phyloP scores from a whole-genome alignment of 2,329 filamentous ascomycete genomes.

The Fonsecaea nubica region DNA sequence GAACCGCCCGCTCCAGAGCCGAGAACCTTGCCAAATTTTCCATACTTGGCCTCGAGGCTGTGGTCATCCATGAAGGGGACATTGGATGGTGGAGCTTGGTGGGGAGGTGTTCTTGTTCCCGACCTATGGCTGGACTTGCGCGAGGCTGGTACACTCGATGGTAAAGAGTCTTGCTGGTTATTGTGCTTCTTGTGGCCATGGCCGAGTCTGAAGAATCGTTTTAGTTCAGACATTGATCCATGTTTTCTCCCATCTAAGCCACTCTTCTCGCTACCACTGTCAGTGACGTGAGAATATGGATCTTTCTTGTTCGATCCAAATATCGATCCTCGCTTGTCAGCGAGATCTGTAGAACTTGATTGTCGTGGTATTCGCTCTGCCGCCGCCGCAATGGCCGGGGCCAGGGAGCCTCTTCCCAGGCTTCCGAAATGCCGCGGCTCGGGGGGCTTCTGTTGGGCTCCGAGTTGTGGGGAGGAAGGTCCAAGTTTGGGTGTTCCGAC shows the following conservation, averaged over 20 bases:
- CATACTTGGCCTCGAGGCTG: conserved; percentile 87
- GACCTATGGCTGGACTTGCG: conserved; percentile 64
- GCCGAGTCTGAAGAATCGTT: conserved; percentile 91
- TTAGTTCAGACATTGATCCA: conserved; percentile 91
- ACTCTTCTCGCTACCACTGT: conserved; percentile 45
- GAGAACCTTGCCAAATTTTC: conserved; percentile 91
- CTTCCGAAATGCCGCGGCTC: conserved; percentile 40
- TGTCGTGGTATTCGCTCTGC: conserved; percentile 53
- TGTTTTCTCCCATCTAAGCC: conserved; percentile 61
- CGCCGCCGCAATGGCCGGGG: conserved; percentile 40
- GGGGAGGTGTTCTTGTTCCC: conserved; percentile 58
- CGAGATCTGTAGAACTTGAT: conserved; percentile 51
- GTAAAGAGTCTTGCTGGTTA: conserved; percentile 63
- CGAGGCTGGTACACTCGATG: conserved; percentile 57
- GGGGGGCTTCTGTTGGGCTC: conserved; percentile 19
- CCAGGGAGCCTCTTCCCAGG: conserved; percentile 38
- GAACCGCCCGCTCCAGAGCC: conserved; percentile 94
- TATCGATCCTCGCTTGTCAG: conserved; percentile 60
- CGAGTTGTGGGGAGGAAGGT: conserved; percentile 57
- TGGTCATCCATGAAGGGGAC: conserved; percentile 95
- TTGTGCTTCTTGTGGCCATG: conserved; percentile 66
- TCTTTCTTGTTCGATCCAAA: conserved; percentile 61
- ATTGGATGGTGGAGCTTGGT: conserved; percentile 57
- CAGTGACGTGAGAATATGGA: conserved; percentile 55
- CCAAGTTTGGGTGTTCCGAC: conserved; percentile 55